Conservation (phyloP, 2,329 filamentous ascomycete genomes). For the Cladophialophora chaetospira region DNA sequence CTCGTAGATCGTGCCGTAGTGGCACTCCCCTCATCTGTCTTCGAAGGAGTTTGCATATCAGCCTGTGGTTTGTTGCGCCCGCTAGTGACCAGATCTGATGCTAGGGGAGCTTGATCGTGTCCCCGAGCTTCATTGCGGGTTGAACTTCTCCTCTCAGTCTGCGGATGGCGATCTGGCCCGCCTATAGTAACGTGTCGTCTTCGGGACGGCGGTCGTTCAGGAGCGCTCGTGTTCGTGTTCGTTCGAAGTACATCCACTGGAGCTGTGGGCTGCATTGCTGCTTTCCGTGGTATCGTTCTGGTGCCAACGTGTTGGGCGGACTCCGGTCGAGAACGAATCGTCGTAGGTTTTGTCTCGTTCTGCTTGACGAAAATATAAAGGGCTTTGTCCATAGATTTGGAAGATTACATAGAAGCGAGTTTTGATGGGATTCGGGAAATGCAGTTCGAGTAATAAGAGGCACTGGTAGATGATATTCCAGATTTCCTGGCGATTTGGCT, state of each 20-base stretch:
- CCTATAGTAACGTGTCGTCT: slow-evolving; percentile 17
- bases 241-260: no score
- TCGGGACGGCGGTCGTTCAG: neutral
- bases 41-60: neutral
- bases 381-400: neutral
- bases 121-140: neutral
- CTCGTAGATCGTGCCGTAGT: neutral
- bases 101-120: neutral
- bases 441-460: no score
- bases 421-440: neutral
- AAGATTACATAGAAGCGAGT: neutral
- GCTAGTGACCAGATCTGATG: neutral
- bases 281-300: no score
- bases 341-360: no score
- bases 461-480: neutral
- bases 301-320: no score
- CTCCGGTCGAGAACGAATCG: no score
- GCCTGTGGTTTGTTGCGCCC: neutral
- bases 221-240: no score
- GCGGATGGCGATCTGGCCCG: neutral
- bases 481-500: neutral
- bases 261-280: neutral
- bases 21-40: neutral
- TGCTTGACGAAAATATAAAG: neutral
- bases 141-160: neutral